Conservation (phyloP, 768 basidiomycete species). For the Clavulina sp. region DNA sequence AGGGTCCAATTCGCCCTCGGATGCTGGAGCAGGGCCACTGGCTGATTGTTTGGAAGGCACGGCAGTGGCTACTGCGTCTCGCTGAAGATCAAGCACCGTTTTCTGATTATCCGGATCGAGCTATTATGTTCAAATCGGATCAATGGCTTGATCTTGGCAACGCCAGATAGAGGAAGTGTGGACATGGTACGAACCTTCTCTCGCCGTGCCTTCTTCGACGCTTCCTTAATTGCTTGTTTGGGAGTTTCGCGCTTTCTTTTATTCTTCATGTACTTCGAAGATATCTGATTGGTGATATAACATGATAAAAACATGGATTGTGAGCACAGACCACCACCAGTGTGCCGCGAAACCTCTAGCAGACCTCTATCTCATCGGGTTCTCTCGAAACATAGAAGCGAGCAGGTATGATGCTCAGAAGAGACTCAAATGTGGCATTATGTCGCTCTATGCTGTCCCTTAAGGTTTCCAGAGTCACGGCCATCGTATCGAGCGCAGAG, state of each 20-base stretch:
- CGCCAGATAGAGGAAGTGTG: neutral
- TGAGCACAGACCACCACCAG: no score
- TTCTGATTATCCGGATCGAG: conserved; percentile 88
- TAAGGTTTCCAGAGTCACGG: no score
- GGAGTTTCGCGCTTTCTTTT: conserved; percentile 71
- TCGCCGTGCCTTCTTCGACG: conserved; percentile 70
- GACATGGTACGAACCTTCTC: conserved; percentile 42
- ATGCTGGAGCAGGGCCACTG: conserved; percentile 15
- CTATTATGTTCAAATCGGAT: conserved; percentile 27
- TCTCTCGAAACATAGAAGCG: conserved; percentile 70
- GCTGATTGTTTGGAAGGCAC: no score
- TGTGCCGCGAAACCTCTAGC: no score
- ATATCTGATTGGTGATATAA: conserved; percentile 23
- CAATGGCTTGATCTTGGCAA: neutral
- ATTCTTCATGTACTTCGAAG: conserved; percentile 67
- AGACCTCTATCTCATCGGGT: conserved; percentile 47
- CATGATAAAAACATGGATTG: neutral
- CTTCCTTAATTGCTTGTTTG: conserved; percentile 78
- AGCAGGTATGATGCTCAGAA: conserved; percentile 74
- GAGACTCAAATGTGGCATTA: conserved; percentile 69
- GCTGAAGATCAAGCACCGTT: conserved; percentile 54
- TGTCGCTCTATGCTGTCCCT: conserved; percentile 78
- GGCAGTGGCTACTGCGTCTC: conserved; percentile 23
- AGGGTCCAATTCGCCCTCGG: conserved; percentile 19
- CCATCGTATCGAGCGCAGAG: no score